Evolutionary conservation across 2,329 filamentous ascomycete species (phyloP).

Genomic region (Phaeosphaeriaceae sp.): DNA sequence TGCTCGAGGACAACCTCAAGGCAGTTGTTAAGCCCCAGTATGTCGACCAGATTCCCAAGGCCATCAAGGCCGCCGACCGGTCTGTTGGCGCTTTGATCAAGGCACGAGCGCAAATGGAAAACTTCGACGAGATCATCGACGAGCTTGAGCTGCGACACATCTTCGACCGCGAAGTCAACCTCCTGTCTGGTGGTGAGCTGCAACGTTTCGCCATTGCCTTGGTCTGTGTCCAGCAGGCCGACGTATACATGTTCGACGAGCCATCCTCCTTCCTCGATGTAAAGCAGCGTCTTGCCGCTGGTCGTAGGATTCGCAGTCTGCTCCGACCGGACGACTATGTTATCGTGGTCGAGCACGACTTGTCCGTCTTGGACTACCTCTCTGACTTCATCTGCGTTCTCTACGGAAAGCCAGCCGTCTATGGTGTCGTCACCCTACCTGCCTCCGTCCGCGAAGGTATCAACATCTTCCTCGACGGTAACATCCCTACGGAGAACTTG

Average conservation of each 20-base stretch:
- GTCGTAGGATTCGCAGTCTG: slow-evolving; percentile 89
- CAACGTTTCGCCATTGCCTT: slow-evolving; percentile 97
- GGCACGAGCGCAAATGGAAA: slow-evolving; percentile 76
- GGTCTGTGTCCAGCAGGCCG: slow-evolving; percentile 93
- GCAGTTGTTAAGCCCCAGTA: slow-evolving; percentile 99
- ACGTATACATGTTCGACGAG: slow-evolving; percentile 99
- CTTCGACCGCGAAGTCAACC: slow-evolving; percentile 86
- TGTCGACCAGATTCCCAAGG: slow-evolving; percentile 96
- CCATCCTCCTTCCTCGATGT: slow-evolving; percentile 99
- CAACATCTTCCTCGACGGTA: slow-evolving; percentile 98
- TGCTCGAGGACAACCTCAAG: slow-evolving; percentile 95
- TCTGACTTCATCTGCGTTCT: slow-evolving; percentile 98
- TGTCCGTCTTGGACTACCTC: slow-evolving; percentile 97
- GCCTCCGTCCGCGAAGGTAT: slow-evolving; percentile 97
- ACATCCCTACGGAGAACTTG: slow-evolving; percentile 97
- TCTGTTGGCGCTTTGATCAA: slow-evolving; percentile 81
- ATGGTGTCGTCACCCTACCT: slow-evolving; percentile 96
- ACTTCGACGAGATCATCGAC: slow-evolving; percentile 82
- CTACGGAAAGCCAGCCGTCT: slow-evolving; percentile 93
- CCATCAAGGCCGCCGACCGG: slow-evolving; percentile 82
- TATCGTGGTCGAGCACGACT: slow-evolving; percentile 98
- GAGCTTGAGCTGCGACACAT: slow-evolving; percentile 88
- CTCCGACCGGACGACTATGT: slow-evolving; percentile 91
- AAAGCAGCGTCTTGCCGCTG: slow-evolving; percentile 95
- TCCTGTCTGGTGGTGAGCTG: slow-evolving; percentile 95